phyloP scores from a whole-genome alignment of 306 rosid genomes.

The Herpetospermum pedunculosum region DNA sequence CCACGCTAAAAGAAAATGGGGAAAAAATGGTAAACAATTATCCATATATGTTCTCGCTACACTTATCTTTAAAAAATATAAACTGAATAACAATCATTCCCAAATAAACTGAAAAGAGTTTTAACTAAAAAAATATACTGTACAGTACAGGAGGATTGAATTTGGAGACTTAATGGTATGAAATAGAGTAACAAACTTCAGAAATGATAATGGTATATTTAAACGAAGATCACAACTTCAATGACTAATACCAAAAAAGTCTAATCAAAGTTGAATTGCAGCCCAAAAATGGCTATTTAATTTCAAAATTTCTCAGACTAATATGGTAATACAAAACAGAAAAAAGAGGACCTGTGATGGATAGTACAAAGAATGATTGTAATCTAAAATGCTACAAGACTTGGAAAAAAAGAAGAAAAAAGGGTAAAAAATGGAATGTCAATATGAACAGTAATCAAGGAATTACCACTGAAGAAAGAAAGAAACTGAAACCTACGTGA shows the following conservation, averaged over 20 bases:
- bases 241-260: background rate
- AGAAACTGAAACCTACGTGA: constrained; percentile 40
- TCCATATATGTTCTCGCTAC: no score
- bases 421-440: constrained; percentile 2
- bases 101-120: background rate
- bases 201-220: background rate
- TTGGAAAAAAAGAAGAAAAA: background rate
- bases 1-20: no score
- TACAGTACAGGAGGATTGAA: background rate
- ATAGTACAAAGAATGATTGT: constrained; percentile 44
- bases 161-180: background rate
- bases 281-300: background rate
- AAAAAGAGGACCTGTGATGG: constrained; percentile 20
- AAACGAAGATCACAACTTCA: background rate
- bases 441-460: constrained; percentile 27
- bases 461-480: constrained; percentile 1
- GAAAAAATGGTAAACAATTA: no score
- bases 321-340: background rate
- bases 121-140: background rate
- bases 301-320: constrained; percentile 9
- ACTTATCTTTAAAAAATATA: no score
- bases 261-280: background rate
- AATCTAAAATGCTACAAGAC: constrained; percentile 37
- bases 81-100: background rate
- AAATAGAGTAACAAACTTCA: background rate